phyloP scores from a whole-genome alignment of 2,329 filamentous ascomycete genomes.

The Grosmannia huntii region DNA sequence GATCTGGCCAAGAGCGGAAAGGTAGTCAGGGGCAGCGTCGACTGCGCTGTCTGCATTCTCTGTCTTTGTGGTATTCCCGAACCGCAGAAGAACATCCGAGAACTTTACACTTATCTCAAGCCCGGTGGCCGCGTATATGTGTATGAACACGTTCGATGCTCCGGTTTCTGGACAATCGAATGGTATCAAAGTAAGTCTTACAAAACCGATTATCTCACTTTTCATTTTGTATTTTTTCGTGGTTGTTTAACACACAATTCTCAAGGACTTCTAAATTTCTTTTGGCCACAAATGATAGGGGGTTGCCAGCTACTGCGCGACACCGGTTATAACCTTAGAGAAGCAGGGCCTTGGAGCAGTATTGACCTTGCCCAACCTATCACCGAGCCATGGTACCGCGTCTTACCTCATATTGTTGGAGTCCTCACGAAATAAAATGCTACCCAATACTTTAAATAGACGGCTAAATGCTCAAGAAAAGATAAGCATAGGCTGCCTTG shows the following conservation, averaged over 20 bases:
- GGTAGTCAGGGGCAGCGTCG: conserved; percentile 37
- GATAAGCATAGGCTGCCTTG: neutral
- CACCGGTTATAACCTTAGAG: conserved; percentile 32
- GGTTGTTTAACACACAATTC: neutral
- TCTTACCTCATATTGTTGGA: conserved; percentile 37
- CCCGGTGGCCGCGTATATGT: conserved; percentile 50
- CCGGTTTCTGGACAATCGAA: conserved; percentile 25
- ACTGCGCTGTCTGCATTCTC: conserved; percentile 47
- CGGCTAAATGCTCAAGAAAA: neutral
- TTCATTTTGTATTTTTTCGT: neutral
- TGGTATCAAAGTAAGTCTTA: conserved; percentile 37
- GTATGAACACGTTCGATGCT: conserved; percentile 44
- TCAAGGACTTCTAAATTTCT: conserved; percentile 34
- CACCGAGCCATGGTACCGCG: conserved; percentile 27
- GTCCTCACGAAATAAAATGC: conserved; percentile 34
- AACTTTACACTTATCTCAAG: conserved; percentile 45
- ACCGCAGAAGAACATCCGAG: conserved; percentile 39
- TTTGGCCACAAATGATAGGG: conserved; percentile 39
- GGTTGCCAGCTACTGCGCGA: conserved; percentile 38
- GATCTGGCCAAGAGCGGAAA: conserved; percentile 30
- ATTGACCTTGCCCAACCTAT: conserved; percentile 32
- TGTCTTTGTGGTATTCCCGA: conserved; percentile 53
- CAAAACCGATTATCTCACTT: neutral
- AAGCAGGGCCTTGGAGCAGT: conserved; percentile 36
- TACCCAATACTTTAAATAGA: neutral